These are phyloP conservation scores for Claviceps cyperi DNA, from an alignment of 2,329 filamentous ascomycete species.

Conservation along the genomic window DNA sequence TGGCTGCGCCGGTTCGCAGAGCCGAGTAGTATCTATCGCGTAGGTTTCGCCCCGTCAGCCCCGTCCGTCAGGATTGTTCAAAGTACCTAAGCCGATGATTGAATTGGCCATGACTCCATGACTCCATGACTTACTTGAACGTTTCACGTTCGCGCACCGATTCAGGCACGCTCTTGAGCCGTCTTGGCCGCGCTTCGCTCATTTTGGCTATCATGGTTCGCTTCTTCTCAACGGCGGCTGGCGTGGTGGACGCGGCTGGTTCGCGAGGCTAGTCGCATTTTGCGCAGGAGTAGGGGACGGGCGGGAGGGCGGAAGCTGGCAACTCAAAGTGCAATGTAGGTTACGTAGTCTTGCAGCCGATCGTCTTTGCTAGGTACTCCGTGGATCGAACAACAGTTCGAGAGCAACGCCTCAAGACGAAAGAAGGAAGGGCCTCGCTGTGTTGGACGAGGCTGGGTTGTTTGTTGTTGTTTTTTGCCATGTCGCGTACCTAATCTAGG, in stretches of 20 bases:
- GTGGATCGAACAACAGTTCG: background rate
- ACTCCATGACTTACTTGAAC: slow-evolving; percentile 5
- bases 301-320: background rate
- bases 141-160: slow-evolving; percentile 2
- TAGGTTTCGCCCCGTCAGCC: background rate
- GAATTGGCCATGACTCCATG: slow-evolving; percentile 5
- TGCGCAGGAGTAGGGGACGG: background rate
- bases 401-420: background rate
- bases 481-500: too few relatives aligned
- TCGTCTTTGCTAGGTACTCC: background rate
- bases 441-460: too few relatives aligned
- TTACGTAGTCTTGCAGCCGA: background rate
- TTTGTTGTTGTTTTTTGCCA: too few relatives aligned
- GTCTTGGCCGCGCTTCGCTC: background rate
- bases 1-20: background rate
- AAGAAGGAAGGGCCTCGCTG: background rate
- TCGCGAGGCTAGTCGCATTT: background rate
- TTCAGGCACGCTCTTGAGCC: background rate
- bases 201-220: background rate
- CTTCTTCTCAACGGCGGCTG: background rate
- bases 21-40: background rate
- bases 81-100: too few relatives aligned
- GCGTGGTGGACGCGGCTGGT: background rate
- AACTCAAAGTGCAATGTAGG: background rate
- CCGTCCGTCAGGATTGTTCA: background rate